Evolutionary conservation across 2,329 filamentous ascomycete species (phyloP), one percentile per base, ranked within the genome.

Genomic region (Talaromyces sp.): DNA sequence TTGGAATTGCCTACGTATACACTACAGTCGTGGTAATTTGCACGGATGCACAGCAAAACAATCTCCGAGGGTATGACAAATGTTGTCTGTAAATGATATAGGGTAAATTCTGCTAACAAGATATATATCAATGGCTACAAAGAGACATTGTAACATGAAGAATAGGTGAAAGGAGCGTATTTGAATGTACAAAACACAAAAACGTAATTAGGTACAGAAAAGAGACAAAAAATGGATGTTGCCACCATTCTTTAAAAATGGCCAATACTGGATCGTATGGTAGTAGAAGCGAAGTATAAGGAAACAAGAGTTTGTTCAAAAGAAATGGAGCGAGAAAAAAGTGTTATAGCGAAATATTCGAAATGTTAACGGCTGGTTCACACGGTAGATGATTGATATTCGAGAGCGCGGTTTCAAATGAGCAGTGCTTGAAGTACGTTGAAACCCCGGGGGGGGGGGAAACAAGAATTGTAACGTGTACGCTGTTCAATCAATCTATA

Each of bases 201-300:
- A 9, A 10, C 10, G 9, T 46, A 29, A 52, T 27, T 52, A 52
- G 27, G 21, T 52, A 52, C 49, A 52, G 24, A 52, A 52, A 29
- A n/a, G 5, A 19, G 2, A 19, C 14, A n/a, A 51, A 52, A 52
- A 29, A 21, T 21, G 21, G 43, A 46, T 46, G 19, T 46, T 46
- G 43, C 43, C 43, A 46, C 19, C 43, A 46, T 21, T 46, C 19
- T 46, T 46, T 46, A 46, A 46, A 46, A 46, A 46, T 19, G 43
- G 8, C n/a, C 43, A 46, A 46, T 46, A 46, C 43, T 11, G 21
- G 14, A 21, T 46, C 35, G 43, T 46, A 46, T 46, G 21, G 43
- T 54, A 41, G 57, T 21, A 53, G 32, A 49, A 49, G 46, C 29
- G 57, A n/a, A 59, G 57, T 51, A 9, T 27, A 55, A 38, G 31